A percentile compares a stretch with the other conserved stretches of the same genome.
Evolutionary conservation across 2,329 filamentous ascomycete genomes (phyloP).

Genomic region (Aspergillus clavatus): DNA sequence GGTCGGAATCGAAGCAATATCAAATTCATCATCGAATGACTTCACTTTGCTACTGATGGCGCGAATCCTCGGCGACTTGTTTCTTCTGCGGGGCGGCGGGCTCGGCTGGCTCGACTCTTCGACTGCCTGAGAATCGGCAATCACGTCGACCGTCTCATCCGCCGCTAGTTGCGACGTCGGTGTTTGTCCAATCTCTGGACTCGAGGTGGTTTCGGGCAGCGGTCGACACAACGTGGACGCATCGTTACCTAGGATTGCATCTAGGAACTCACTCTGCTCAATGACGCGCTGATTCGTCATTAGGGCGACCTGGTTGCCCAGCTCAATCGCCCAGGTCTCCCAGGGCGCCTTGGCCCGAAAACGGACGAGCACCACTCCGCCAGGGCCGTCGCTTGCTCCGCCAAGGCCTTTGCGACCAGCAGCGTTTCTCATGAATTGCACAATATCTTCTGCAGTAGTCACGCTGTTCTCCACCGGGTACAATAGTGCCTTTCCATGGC

Average conservation of each 20-base stretch:
- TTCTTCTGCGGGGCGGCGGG: slow-evolving; percentile 10
- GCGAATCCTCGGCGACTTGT: slow-evolving; percentile 25
- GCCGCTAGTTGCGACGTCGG: slow-evolving; percentile 5
- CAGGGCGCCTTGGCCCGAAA: slow-evolving; percentile 58
- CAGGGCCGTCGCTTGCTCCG: slow-evolving; percentile 59
- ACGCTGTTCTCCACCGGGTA: slow-evolving; percentile 57
- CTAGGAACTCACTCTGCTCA: slow-evolving; percentile 85
- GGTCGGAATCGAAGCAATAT: slow-evolving; percentile 38
- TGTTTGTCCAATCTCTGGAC: slow-evolving; percentile 14
- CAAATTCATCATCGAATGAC: slow-evolving; percentile 63
- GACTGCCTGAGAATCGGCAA: slow-evolving; percentile 11
- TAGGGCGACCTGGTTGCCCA: slow-evolving; percentile 65
- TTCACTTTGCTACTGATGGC: slow-evolving; percentile 55
- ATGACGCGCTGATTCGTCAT: slow-evolving; percentile 76
- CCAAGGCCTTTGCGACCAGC: slow-evolving; percentile 69
- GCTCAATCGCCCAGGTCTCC: slow-evolving; percentile 63
- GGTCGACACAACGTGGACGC: slow-evolving; percentile 65
- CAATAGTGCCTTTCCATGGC: slow-evolving; percentile 74
- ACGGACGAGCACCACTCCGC: slow-evolving; percentile 69
- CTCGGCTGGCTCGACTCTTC: slow-evolving; percentile 16
- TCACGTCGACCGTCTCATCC: slow-evolving; percentile 4
- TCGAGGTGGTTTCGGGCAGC: slow-evolving; percentile 48
- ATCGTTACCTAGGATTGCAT: slow-evolving; percentile 80
- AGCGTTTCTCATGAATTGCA: slow-evolving; percentile 68
- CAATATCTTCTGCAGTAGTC: slow-evolving; percentile 69